These are phyloP conservation scores for Ceratobasidium sp. DNA, from an alignment of 1,284 basidiomycete genomes.

Conservation along the genomic window DNA sequence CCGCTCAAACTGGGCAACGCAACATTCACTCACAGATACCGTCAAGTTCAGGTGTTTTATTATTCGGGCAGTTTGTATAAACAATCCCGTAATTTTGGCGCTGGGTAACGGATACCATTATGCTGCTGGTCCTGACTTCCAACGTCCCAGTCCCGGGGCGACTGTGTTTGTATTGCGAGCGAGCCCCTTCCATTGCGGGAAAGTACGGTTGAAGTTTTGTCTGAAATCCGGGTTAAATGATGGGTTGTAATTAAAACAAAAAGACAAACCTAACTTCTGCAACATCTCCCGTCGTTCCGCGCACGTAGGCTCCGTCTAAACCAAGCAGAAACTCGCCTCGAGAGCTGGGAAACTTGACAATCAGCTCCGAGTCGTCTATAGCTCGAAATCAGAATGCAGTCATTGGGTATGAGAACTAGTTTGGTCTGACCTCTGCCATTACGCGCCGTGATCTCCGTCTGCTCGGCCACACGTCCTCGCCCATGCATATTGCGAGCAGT, in stretches of 20 bases:
- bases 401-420: background rate
- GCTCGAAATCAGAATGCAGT: background rate
- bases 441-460: constrained; percentile 3
- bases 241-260: background rate
- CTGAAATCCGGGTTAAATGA: background rate
- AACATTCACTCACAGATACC: too few species aligned
- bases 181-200: constrained; percentile 27
- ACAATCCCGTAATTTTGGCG: too few species aligned
- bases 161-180: background rate
- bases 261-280: constrained; percentile 16
- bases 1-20: too few species aligned
- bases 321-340: constrained; percentile 36
- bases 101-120: too few species aligned
- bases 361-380: constrained; percentile 29
- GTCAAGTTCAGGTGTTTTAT: too few species aligned
- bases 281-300: constrained; percentile 13
- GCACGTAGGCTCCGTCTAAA: constrained; percentile 26
- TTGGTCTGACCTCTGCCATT: constrained; percentile 28
- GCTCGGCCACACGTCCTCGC: constrained; percentile 7
- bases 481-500: constrained; percentile 34
- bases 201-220: constrained; percentile 36
- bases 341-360: constrained; percentile 14
- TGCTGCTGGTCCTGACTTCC: constrained; percentile 38
- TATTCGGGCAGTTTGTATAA: too few species aligned
- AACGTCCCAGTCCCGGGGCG: constrained; percentile 23